A percentile compares a stretch with the other conserved stretches of the same genome.
phyloP scores from a whole-genome alignment of 306 rosid species.

The Corylus avellana region DNA sequence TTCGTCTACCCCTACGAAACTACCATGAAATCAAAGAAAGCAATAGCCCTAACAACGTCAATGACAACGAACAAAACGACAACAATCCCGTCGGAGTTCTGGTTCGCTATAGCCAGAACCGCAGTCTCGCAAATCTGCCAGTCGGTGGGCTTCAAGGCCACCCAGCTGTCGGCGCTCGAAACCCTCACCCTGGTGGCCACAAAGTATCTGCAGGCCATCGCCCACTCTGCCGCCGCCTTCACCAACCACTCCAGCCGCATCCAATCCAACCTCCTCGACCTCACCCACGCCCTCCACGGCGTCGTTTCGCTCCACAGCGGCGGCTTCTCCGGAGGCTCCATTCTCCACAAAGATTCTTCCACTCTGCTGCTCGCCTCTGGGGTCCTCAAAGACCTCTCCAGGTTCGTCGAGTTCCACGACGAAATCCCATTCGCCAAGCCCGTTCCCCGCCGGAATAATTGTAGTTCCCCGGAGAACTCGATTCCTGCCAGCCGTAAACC shows the following conservation, averaged over 20 bases:
- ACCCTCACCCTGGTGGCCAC: slow-evolving; percentile 53
- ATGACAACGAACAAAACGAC: slow-evolving; percentile 23
- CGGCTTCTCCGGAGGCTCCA: slow-evolving; percentile 56
- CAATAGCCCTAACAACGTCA: slow-evolving; percentile 10
- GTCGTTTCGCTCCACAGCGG: slow-evolving; percentile 27
- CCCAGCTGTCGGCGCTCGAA: slow-evolving; percentile 50
- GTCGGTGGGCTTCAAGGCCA: slow-evolving; percentile 51
- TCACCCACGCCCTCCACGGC: slow-evolving; percentile 63
- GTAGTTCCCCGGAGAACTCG: background rate
- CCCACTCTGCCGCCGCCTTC: slow-evolving; percentile 45
- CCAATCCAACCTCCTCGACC: slow-evolving; percentile 58
- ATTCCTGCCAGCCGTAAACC: background rate
- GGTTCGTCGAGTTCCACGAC: slow-evolving; percentile 30
- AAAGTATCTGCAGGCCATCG: slow-evolving; percentile 47
- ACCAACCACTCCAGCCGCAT: slow-evolving; percentile 58
- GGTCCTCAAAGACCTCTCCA: slow-evolving; percentile 47
- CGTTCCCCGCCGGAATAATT: slow-evolving; percentile 32
- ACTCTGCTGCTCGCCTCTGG: slow-evolving; percentile 41
- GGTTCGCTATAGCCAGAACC: slow-evolving; percentile 46
- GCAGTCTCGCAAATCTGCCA: slow-evolving; percentile 74
- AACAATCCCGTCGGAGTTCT: slow-evolving; percentile 50
- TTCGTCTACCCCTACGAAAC: background rate
- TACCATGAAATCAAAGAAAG: slow-evolving; percentile 27
- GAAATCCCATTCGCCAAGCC: slow-evolving; percentile 58
- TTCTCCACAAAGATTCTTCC: slow-evolving; percentile 18